These are phyloP conservation scores for Sedum album DNA, from an alignment of 164 flowering plant species.

Conservation along the genomic window DNA sequence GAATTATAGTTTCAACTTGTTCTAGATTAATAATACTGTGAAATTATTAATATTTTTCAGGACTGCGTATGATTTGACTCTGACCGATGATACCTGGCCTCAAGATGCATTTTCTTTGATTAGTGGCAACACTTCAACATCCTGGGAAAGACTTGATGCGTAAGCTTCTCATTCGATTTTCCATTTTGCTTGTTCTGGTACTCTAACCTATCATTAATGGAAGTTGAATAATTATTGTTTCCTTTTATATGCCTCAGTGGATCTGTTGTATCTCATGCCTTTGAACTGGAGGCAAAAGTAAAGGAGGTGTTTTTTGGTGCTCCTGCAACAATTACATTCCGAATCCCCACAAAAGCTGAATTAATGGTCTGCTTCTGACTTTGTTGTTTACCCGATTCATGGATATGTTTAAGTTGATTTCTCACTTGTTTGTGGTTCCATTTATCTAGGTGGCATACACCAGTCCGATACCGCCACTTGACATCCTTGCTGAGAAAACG, in stretches of 20 bases:
- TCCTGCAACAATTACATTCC: conserved; percentile 77
- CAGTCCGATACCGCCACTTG: conserved; percentile 69
- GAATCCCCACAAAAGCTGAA: conserved; percentile 43
- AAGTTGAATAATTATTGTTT: not conserved
- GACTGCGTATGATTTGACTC: conserved; percentile 78
- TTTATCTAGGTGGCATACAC: conserved; percentile 63
- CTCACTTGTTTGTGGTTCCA: not conserved
- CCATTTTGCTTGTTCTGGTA: not conserved
- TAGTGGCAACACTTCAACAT: conserved; percentile 61
- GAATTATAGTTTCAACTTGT: not conserved
- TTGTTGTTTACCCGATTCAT: not conserved
- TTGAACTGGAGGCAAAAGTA: conserved; percentile 64
- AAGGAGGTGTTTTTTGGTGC: conserved; percentile 55
- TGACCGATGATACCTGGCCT: conserved; percentile 72
- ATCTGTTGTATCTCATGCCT: conserved; percentile 59
- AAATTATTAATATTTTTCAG: conserved; percentile 23
- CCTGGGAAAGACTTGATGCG: conserved; percentile 96
- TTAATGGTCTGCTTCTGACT: not conserved
- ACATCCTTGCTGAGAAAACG: conserved; percentile 74
- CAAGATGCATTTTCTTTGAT: conserved; percentile 46
- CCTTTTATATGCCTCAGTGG: conserved; percentile 37
- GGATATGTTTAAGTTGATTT: not conserved
- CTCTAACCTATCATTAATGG: not conserved
- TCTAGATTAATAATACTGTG: not conserved
- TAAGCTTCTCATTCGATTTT: conserved; percentile 23